Evolutionary conservation across 2,329 filamentous ascomycete species (phyloP).

Genomic region (Penicillium olsonii): DNA sequence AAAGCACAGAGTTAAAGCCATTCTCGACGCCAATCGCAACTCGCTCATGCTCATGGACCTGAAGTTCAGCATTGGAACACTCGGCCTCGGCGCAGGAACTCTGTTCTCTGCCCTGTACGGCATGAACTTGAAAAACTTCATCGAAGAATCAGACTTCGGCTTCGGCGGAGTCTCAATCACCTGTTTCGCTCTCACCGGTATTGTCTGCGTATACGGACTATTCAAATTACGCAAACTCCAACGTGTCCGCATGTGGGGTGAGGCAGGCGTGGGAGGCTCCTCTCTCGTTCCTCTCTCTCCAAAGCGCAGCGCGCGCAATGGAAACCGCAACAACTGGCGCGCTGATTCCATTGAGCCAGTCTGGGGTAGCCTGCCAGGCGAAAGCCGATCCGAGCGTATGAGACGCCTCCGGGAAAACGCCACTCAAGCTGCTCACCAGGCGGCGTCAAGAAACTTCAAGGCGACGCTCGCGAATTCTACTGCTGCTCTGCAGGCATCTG

Average conservation of each 20-base stretch:
- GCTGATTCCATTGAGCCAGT: constrained; percentile 47
- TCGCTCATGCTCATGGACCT: constrained; percentile 96
- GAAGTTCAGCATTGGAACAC: constrained; percentile 91
- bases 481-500: constrained; percentile 11
- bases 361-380: constrained; percentile 41
- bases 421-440: constrained; percentile 24
- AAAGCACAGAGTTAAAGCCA: constrained; percentile 76
- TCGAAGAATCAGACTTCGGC: constrained; percentile 88
- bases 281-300: constrained; percentile 31
- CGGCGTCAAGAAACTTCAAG: constrained; percentile 16
- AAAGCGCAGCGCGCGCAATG: constrained; percentile 23
- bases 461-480: constrained; percentile 4
- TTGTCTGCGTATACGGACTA: constrained; percentile 83
- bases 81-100: constrained; percentile 91
- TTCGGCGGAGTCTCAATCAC: constrained; percentile 73
- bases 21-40: constrained; percentile 96
- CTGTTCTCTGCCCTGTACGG: constrained; percentile 98
- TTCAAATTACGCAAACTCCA: constrained; percentile 82
- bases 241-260: constrained; percentile 82
- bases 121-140: constrained; percentile 99
- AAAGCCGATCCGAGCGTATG: constrained; percentile 39
- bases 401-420: constrained; percentile 38
- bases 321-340: constrained; percentile 43
- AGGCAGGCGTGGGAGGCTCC: constrained; percentile 45
- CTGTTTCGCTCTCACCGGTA: constrained; percentile 70